Evolutionary conservation across 1,284 basidiomycete species (phyloP).

Genomic region (Fomitopsis pinicola): DNA sequence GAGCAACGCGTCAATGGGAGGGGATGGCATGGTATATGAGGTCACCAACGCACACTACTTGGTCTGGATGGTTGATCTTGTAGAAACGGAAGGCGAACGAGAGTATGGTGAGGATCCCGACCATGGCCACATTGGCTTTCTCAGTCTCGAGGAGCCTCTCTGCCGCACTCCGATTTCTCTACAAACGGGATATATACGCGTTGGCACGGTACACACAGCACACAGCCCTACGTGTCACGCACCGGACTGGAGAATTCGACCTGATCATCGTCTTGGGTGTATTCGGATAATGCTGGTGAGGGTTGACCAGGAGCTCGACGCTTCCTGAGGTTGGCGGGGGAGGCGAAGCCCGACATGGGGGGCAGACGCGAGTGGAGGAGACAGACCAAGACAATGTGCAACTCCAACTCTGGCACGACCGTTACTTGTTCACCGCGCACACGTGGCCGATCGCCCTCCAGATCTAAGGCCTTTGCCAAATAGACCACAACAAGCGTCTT

Average conservation of each 20-base stretch:
- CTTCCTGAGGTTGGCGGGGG: background rate
- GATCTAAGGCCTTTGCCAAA: conserved; percentile 14
- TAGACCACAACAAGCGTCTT: conserved; percentile 3
- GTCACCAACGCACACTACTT: conserved; percentile 76
- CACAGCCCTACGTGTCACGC: conserved; percentile 28
- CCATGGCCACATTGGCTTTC: conserved; percentile 53
- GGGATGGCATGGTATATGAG: background rate
- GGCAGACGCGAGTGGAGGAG: background rate
- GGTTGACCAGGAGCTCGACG: background rate
- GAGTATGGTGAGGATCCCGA: conserved; percentile 62
- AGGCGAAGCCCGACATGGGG: conserved; percentile 8
- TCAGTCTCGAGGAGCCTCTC: conserved; percentile 60
- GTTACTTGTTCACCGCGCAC: background rate
- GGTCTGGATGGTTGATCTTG: conserved; percentile 90
- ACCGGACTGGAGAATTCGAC: conserved; percentile 20
- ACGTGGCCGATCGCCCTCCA: background rate
- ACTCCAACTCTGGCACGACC: background rate
- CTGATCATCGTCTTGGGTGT: conserved; percentile 19
- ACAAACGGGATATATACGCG: background rate
- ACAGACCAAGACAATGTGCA: background rate
- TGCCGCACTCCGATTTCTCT: conserved; percentile 43
- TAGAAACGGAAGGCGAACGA: conserved; percentile 86
- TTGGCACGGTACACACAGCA: conserved; percentile 1
- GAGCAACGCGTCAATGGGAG: conserved; percentile 5
- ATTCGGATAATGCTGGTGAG: conserved; percentile 4